phyloP scores from a whole-genome alignment of 2,329 filamentous ascomycete species.

The Phymatotrichopsis omnivora region DNA sequence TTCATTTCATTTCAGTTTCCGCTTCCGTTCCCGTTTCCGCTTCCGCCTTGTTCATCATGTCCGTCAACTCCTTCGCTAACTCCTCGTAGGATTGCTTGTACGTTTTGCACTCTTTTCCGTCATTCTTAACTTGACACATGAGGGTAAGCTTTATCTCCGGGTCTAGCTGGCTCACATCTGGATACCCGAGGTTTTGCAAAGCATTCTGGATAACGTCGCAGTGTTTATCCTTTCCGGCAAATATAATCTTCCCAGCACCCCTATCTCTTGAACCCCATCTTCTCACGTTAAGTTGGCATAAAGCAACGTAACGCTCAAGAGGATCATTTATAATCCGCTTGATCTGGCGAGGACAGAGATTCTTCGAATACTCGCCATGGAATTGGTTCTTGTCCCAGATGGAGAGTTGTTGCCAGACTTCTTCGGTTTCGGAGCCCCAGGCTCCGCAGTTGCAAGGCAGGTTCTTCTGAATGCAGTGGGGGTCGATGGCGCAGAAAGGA shows the following conservation, averaged over 20 bases:
- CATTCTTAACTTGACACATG: slow-evolving; percentile 21
- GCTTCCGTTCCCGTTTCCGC: too few relatives aligned
- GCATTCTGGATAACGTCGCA: slow-evolving; percentile 16
- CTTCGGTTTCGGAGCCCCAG: slow-evolving; percentile 18
- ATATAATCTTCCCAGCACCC: slow-evolving; percentile 3
- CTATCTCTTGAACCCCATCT: slow-evolving; percentile 11
- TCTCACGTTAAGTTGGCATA: slow-evolving; percentile 18
- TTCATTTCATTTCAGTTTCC: too few relatives aligned
- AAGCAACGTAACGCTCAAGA: slow-evolving; percentile 24
- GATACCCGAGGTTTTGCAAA: slow-evolving; percentile 8
- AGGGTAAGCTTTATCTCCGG: slow-evolving; percentile 21
- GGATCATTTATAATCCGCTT: slow-evolving; percentile 17
- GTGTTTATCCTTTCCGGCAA: slow-evolving; percentile 24
- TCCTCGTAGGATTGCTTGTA: slow-evolving; percentile 16
- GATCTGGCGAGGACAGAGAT: slow-evolving; percentile 24
- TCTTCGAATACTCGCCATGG: slow-evolving; percentile 12
- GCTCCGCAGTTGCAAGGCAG: slow-evolving; percentile 23
- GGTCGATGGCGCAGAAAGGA: slow-evolving; percentile 13
- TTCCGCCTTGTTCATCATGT: too few relatives aligned
- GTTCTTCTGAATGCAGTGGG: slow-evolving; percentile 18
- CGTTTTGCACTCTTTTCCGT: slow-evolving; percentile 22
- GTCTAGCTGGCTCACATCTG: slow-evolving; percentile 11
- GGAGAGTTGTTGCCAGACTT: slow-evolving; percentile 17
- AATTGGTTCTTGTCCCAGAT: slow-evolving; percentile 1
- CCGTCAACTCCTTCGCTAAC: too few relatives aligned